Conservation (phyloP, 805 yeast genomes). For the Torulaspora indica region DNA sequence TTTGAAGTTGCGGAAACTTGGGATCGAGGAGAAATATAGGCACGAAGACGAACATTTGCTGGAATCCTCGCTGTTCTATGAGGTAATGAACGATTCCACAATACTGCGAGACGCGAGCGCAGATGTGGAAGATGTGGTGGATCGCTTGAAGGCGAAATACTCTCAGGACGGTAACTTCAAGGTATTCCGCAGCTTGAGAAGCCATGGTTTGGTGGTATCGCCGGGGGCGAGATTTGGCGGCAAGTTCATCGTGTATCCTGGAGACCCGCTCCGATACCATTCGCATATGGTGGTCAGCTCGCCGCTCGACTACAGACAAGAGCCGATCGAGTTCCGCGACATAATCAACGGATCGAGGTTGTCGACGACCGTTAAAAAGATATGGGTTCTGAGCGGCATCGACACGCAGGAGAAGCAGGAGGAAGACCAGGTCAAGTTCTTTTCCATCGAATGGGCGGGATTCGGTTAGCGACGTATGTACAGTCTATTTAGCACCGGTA, state of each 20-base stretch:
- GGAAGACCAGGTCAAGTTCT: conserved; percentile 41
- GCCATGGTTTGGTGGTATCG: conserved; percentile 49
- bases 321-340: conserved; percentile 50
- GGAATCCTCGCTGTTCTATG: conserved; percentile 27
- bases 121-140: not conserved
- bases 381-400: conserved; percentile 58
- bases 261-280: conserved; percentile 88
- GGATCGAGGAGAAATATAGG: conserved; percentile 10
- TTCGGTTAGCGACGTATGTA: conserved; percentile 53
- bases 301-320: conserved; percentile 41
- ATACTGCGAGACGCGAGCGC: conserved; percentile 2
- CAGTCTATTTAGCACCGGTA: conserved; percentile 27
- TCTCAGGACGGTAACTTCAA: conserved; percentile 24
- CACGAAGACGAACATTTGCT: conserved; percentile 13
- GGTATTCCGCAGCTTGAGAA: conserved; percentile 36
- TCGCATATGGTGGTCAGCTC: conserved; percentile 70
- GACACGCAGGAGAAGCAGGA: conserved; percentile 1
- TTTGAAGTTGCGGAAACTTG: conserved; percentile 20
- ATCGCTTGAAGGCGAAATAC: not conserved
- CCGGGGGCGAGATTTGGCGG: conserved; percentile 95
- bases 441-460: conserved; percentile 94
- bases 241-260: conserved; percentile 83
- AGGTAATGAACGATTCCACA: conserved; percentile 18
- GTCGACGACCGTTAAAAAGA: conserved; percentile 88
- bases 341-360: conserved; percentile 82